Evolutionary conservation across 78 protist species (phyloP).

Genomic region (Dictyostelium firmibasis): DNA sequence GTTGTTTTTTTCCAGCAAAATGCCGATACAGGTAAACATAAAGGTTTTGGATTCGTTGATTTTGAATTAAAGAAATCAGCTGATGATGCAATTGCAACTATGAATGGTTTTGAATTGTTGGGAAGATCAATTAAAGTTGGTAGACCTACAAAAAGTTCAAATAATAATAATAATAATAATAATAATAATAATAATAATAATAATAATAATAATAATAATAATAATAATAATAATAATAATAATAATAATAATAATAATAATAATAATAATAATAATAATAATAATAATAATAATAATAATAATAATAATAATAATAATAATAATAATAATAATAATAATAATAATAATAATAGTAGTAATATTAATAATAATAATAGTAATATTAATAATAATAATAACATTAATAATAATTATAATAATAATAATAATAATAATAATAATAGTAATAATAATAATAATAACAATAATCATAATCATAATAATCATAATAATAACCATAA

Average conservation of each 20-base stretch:
- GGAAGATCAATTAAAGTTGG: constrained; percentile 69
- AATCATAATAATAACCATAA: not conserved
- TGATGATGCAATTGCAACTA: constrained; percentile 57
- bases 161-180: not conserved
- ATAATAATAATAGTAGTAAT: not conserved
- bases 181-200: not conserved
- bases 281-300: not conserved
- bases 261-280: too few relatives aligned
- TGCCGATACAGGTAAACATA: constrained; percentile 57
- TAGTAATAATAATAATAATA: not conserved
- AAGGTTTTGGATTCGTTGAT: constrained; percentile 67
- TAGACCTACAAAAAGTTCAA: constrained; percentile 28
- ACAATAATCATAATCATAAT: not conserved
- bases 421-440: not conserved
- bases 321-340: not conserved
- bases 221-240: not conserved
- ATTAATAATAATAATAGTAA: not conserved
- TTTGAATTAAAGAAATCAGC: constrained; percentile 64
- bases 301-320: not conserved
- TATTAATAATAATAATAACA: not conserved
- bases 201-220: not conserved
- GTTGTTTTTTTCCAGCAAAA: constrained; percentile 14
- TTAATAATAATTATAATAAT: not conserved
- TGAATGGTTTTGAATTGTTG: constrained; percentile 56
- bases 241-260: too few relatives aligned